Evolutionary conservation across 75 land plant genomes (phyloP).

Genomic region (Pinus tabuliformis): DNA sequence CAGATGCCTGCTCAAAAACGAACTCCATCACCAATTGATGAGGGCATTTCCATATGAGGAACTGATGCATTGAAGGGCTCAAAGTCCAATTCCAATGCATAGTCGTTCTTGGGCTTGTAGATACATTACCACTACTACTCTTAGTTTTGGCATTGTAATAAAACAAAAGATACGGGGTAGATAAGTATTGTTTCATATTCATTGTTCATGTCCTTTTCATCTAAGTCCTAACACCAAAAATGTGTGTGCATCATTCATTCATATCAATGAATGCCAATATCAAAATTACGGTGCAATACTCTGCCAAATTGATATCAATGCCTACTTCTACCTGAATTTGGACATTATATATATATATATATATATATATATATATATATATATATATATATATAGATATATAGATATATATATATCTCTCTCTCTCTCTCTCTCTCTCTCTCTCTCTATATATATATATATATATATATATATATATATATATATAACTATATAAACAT

Average conservation of each 20-base stretch:
- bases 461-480: no score
- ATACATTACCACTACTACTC: neutral
- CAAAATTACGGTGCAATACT: no score
- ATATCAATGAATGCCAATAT: neutral
- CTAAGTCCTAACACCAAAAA: neutral
- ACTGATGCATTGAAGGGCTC: constrained; percentile 66
- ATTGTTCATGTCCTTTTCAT: neutral
- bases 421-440: no score
- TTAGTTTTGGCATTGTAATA: neutral
- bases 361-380: no score
- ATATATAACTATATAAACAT: no score
- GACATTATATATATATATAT: no score
- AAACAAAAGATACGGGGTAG: neutral
- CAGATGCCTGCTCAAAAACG: constrained; percentile 63
- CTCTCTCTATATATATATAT: no score
- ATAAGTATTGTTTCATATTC: neutral
- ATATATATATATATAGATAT: no score
- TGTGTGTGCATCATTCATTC: neutral
- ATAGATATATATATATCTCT: no score
- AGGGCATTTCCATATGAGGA: constrained; percentile 49
- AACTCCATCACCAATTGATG: constrained; percentile 69
- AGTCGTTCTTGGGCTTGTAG: constrained; percentile 41
- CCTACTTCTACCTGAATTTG: neutral
- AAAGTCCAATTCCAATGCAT: constrained; percentile 60
- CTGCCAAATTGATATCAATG: neutral